phyloP scores from a whole-genome alignment of 2,329 filamentous ascomycete species.

The Rutstroemia sp. region DNA sequence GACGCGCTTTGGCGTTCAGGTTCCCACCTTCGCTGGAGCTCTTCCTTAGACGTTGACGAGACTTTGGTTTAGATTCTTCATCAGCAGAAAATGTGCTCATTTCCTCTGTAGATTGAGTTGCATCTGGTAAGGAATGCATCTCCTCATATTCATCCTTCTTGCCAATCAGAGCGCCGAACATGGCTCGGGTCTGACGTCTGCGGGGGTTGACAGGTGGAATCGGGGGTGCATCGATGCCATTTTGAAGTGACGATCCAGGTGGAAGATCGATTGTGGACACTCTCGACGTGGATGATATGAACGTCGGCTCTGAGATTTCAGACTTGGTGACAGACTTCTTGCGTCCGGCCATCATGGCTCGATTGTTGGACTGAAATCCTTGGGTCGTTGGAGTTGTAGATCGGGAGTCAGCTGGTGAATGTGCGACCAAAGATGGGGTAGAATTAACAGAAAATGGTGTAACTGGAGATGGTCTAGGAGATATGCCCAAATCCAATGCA shows the following conservation, averaged over 20 bases:
- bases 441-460: conserved; percentile 26
- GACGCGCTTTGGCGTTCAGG: conserved; percentile 24
- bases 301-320: conserved; percentile 29
- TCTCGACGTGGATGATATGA: conserved; percentile 28
- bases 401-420: conserved; percentile 18
- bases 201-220: conserved; percentile 29
- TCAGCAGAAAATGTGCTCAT: conserved; percentile 29
- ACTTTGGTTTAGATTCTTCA: conserved; percentile 23
- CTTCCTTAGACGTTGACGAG: conserved; percentile 24
- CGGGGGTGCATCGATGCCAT: conserved; percentile 23
- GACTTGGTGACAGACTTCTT: conserved; percentile 29
- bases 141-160: conserved; percentile 21
- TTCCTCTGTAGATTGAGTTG: conserved; percentile 26
- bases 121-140: conserved; percentile 18
- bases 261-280: conserved; percentile 28
- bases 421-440: conserved; percentile 22
- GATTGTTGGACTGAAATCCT: conserved; percentile 15
- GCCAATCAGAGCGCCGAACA: conserved; percentile 24
- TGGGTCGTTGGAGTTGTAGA: conserved; percentile 18
- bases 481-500: conserved; percentile 20
- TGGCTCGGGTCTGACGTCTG: conserved; percentile 26
- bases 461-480: conserved; percentile 26
- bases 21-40: conserved; percentile 28
- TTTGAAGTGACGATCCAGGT: conserved; percentile 23
- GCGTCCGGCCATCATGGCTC: conserved; percentile 12